Evolutionary conservation across 2,329 filamentous ascomycete genomes (phyloP).

Genomic region (Hypoxylon sp.): DNA sequence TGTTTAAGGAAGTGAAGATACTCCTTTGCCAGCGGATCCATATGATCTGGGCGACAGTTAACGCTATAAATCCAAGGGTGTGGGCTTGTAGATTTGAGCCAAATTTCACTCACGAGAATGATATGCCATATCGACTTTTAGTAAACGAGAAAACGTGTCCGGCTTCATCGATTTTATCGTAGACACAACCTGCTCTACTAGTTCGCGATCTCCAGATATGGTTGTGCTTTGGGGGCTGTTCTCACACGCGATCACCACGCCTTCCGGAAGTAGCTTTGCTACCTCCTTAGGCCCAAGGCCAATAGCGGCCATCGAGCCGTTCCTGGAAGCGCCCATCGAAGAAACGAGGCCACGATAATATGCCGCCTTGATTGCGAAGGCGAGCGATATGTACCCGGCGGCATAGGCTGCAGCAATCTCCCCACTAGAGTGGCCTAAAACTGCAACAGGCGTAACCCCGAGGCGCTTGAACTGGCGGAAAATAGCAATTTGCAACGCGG

Average conservation of each 20-base stretch:
- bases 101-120: conserved; percentile 55
- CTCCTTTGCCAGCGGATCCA: conserved; percentile 31
- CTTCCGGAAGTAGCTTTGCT: conserved; percentile 48
- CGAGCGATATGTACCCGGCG: conserved; percentile 54
- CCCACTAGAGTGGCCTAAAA: conserved; percentile 62
- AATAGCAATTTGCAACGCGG: conserved; percentile 59
- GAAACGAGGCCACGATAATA: conserved; percentile 58
- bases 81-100: not conserved
- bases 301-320: conserved; percentile 59
- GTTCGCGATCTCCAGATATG: conserved; percentile 48
- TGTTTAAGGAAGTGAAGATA: conserved; percentile 34
- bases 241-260: conserved; percentile 52
- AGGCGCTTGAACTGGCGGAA: conserved; percentile 57
- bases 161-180: conserved; percentile 52
- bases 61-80: conserved; percentile 23
- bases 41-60: conserved; percentile 23
- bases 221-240: conserved; percentile 55
- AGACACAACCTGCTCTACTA: conserved; percentile 49
- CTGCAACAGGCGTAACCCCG: conserved; percentile 54
- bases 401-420: conserved; percentile 64
- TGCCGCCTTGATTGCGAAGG: conserved; percentile 58
- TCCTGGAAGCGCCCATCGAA: conserved; percentile 20
- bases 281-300: conserved; percentile 56
- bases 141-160: conserved; percentile 52
- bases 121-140: conserved; percentile 61